Percentiles rank a stretch among this genome's conserved stretches.
These are phyloP conservation scores for Alternaria tenuissima DNA, from an alignment of 2,329 filamentous ascomycete species.

Conservation along the genomic window DNA sequence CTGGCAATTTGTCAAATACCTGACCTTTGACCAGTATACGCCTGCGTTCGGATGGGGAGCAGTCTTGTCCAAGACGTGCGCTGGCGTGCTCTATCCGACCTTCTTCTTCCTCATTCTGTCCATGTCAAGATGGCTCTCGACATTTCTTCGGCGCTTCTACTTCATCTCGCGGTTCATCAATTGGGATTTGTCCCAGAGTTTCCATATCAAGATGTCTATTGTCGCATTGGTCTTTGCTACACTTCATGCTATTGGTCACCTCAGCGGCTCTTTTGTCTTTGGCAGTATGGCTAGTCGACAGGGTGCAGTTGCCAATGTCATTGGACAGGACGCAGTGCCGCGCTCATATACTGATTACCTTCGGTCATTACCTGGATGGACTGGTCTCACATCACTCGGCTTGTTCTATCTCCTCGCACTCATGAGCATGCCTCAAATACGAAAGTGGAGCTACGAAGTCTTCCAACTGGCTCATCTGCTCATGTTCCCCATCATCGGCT, in stretches of 20 bases:
- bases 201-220: slow-evolving; percentile 65
- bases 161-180: slow-evolving; percentile 64
- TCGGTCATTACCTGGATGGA: slow-evolving; percentile 59
- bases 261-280: slow-evolving; percentile 62
- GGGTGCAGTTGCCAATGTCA: slow-evolving; percentile 54
- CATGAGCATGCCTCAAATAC: slow-evolving; percentile 61
- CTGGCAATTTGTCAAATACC: slow-evolving; percentile 65
- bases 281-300: slow-evolving; percentile 58
- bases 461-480: slow-evolving; percentile 66
- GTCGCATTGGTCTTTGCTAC: slow-evolving; percentile 61
- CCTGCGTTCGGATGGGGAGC: slow-evolving; percentile 65
- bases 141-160: slow-evolving; percentile 61
- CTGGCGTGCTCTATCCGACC: slow-evolving; percentile 65
- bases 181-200: slow-evolving; percentile 64
- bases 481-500: slow-evolving; percentile 66
- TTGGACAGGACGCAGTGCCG: slow-evolving; percentile 57
- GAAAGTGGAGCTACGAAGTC: slow-evolving; percentile 63
- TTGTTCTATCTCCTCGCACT: slow-evolving; percentile 61
- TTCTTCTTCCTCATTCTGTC: slow-evolving; percentile 67
- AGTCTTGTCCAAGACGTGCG: slow-evolving; percentile 63
- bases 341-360: slow-evolving; percentile 59
- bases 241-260: slow-evolving; percentile 63
- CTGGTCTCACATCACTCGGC: slow-evolving; percentile 59
- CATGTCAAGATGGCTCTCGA: slow-evolving; percentile 66
- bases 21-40: slow-evolving; percentile 55